Base-by-base conservation (phyloP, 495 filamentous ascomycete genomes). In the Alectoria sarmentosa region DNA sequence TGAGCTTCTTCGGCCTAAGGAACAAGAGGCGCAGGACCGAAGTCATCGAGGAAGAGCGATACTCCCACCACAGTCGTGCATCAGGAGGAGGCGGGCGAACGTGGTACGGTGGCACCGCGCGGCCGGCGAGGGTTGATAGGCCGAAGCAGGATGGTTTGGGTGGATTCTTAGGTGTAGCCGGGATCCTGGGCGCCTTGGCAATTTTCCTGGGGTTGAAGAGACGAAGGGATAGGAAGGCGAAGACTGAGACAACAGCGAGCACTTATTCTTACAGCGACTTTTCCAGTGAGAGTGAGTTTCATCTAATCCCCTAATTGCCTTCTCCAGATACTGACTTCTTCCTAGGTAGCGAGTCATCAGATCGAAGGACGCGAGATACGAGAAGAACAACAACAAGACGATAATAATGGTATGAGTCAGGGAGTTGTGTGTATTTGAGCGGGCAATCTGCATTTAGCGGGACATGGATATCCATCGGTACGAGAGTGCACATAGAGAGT, bases 131-230 rank as follows among this genome's bases (percentile, higher is more conserved):
- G 21, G 75, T 80, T 13, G 74, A 74, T 10, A 69, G 71, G 19
- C 69, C 74, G 73, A 80, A 82, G 73, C 85, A 83, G 65, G 70
- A 71, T 19, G 81, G 80, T 38, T 77, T 85, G 70, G 76, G 88
- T 21, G 83, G 81, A 46, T 70, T 83, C 56, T 86, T 82, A 19
- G 80, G 75, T 21, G 72, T 85, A 37, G 82, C 76, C 8, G 88
- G 86, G 15, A 79, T 86, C 4, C 75, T 91, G 44, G 83, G 84
- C 57, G 86, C 83, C 30, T 72, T 91, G 67, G 87, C 87, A 60
- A 75, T 92, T 34, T 78, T 90, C 46, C 78, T 96, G 58, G 92
- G 90, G n/a, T 69, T 96, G 73, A 89, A 83, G 79, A 83, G 87
- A 68, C 78, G 74, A 69, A 75, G 73, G 64, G 82, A 88, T 60